Evolutionary conservation across 805 yeast genomes (phyloP).

Genomic region (Yamadazyma kitorensis): DNA sequence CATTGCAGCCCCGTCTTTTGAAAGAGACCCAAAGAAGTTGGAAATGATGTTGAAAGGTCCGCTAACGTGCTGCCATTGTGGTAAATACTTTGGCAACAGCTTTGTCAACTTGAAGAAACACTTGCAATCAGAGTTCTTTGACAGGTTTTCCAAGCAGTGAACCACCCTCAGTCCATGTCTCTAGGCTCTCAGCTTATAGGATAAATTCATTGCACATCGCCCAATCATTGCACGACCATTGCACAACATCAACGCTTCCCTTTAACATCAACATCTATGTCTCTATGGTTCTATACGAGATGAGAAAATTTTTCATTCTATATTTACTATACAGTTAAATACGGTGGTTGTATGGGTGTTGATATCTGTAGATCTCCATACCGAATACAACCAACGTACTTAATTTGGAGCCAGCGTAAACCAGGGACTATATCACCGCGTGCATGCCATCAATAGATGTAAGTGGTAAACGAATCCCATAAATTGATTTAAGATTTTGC

Average conservation of each 20-base stretch:
- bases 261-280: too few relatives aligned
- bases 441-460: constrained; percentile 32
- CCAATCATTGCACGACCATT: too few relatives aligned
- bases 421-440: constrained; percentile 35
- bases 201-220: too few relatives aligned
- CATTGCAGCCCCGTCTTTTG: constrained; percentile 1
- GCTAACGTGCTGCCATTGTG: constrained; percentile 27
- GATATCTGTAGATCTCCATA: too few relatives aligned
- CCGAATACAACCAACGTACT: too few relatives aligned
- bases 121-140: constrained; percentile 21
- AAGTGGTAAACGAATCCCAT: constrained; percentile 43
- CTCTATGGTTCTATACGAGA: too few relatives aligned
- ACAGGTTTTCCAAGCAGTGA: constrained; percentile 9
- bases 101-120: constrained; percentile 28
- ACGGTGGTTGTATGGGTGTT: too few relatives aligned
- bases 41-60: constrained; percentile 18
- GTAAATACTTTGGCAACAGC: constrained; percentile 20
- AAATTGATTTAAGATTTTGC: constrained; percentile 25
- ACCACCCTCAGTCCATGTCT: neutral
- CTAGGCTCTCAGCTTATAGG: too few relatives aligned
- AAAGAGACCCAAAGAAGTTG: constrained; percentile 8
- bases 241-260: too few relatives aligned
- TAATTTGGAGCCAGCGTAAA: too few relatives aligned
- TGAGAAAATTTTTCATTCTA: too few relatives aligned
- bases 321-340: too few relatives aligned